A percentile compares a stretch with the other conserved stretches of the same genome.
Evolutionary conservation across 345 rosid genomes (phyloP).

Genomic region (Murraya koenigii): DNA sequence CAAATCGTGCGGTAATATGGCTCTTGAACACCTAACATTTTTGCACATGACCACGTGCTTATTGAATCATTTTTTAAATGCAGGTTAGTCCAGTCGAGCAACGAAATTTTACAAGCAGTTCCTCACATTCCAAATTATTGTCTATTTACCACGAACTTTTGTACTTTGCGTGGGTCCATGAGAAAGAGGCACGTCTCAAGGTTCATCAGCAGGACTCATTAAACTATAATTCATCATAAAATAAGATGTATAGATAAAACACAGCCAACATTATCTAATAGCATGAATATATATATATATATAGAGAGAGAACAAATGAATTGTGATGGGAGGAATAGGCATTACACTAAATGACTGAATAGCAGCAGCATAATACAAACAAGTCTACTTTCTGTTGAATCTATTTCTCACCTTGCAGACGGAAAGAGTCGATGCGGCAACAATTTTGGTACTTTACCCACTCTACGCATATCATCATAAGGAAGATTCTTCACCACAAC

Average conservation of each 20-base stretch:
- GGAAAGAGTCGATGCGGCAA: conserved; percentile 92
- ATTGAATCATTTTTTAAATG: neutral
- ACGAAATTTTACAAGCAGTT: neutral
- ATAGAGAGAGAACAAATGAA: neutral
- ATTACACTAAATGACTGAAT: neutral
- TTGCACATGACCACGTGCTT: neutral
- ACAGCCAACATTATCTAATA: neutral
- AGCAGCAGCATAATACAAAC: neutral
- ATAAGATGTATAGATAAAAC: neutral
- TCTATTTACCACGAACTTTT: neutral
- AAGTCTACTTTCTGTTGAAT: neutral
- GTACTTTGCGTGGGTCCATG: neutral
- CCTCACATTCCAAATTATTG: neutral
- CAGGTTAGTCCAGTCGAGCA: neutral
- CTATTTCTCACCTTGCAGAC: conserved; percentile 75
- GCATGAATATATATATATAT: neutral
- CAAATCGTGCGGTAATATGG: neutral
- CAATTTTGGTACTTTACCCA: conserved; percentile 93
- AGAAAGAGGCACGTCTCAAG: neutral
- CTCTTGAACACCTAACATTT: neutral
- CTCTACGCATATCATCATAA: conserved; percentile 86
- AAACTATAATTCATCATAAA: neutral
- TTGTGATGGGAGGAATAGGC: neutral
- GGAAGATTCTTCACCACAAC: conserved; percentile 92
- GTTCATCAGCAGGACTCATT: neutral